Conservation (phyloP, 257 asterid species). For the Solanum dulcamara region DNA sequence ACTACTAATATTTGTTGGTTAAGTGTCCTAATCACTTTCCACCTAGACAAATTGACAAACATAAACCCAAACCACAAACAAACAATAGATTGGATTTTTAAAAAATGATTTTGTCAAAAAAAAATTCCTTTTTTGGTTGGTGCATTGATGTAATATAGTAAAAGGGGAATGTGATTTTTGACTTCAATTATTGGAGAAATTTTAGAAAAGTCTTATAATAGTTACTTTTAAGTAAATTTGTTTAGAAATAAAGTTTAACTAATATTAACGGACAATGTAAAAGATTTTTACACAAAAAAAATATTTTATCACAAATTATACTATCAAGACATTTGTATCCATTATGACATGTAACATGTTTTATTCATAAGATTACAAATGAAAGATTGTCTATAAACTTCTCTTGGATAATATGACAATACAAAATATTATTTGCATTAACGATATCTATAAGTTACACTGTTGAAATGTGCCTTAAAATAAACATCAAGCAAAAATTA, state of each 20-base stretch:
- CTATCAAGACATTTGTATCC: background rate
- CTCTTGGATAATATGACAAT: background rate
- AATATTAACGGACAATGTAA: background rate
- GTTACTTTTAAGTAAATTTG: background rate
- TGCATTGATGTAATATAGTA: background rate
- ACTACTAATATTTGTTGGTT: background rate
- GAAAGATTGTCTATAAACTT: background rate
- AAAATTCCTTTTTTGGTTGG: background rate
- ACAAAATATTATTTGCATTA: background rate
- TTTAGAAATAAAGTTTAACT: background rate
- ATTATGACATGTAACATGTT: background rate
- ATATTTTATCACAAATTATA: background rate
- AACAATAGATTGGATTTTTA: background rate
- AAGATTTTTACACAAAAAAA: too few relatives aligned
- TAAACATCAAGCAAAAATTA: background rate
- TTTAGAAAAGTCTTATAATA: background rate
- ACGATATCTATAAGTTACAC: background rate
- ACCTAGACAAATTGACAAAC: background rate
- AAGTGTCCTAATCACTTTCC: background rate
- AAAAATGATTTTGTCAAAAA: background rate
- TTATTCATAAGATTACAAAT: background rate
- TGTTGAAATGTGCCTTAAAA: background rate
- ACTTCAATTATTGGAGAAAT: background rate
- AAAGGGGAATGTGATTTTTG: background rate
- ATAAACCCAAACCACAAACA: background rate